Evolutionary conservation across 1,284 basidiomycete genomes (phyloP).

Genomic region (Cryptococcus jaspeensis): DNA sequence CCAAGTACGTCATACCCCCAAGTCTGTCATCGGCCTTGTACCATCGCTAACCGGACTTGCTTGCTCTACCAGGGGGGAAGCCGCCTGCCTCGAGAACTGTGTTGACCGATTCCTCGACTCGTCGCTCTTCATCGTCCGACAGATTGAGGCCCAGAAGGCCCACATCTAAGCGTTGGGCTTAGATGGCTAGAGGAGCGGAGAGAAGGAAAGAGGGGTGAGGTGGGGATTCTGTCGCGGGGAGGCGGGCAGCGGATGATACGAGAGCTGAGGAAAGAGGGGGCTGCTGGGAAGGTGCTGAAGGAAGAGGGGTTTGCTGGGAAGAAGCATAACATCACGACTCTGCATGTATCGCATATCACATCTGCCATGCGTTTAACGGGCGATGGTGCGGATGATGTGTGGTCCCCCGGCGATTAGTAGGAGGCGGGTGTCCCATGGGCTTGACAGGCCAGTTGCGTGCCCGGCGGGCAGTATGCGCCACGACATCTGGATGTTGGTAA

Average conservation of each 20-base stretch:
- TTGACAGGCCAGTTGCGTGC: too few species aligned
- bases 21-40: not conserved
- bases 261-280: not conserved
- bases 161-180: constrained; percentile 19
- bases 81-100: constrained; percentile 82
- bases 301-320: not conserved
- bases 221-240: not conserved
- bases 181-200: not conserved
- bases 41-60: not conserved
- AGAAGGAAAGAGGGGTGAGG: not conserved
- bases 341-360: constrained; percentile 19
- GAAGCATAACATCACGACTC: constrained; percentile 6
- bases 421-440: too few species aligned
- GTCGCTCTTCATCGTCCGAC: constrained; percentile 79
- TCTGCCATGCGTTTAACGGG: too few species aligned
- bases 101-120: constrained; percentile 93
- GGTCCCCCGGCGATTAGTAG: too few species aligned
- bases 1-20: constrained; percentile 53
- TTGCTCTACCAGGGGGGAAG: constrained; percentile 59
- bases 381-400: too few species aligned
- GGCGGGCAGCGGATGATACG: not conserved
- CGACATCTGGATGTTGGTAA: too few species aligned
- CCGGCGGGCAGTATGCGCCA: too few species aligned
- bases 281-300: not conserved
- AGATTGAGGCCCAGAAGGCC: constrained; percentile 62